These are phyloP conservation scores for Garcia nutans DNA, from an alignment of 345 rosid genomes.

Conservation along the genomic window DNA sequence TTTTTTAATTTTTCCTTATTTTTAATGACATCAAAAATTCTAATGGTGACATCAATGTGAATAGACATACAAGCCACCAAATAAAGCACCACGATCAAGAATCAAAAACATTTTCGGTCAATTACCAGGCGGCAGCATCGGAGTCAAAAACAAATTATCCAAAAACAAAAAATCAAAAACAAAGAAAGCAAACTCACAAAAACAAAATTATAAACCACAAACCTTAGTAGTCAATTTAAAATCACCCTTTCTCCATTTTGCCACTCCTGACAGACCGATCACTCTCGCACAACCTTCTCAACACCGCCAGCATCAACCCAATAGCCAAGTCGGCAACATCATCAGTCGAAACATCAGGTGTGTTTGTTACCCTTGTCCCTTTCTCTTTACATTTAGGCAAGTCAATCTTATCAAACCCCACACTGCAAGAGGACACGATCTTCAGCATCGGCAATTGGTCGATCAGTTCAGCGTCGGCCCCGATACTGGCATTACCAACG, in stretches of 20 bases:
- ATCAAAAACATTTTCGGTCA: too few species aligned
- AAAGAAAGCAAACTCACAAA: not conserved
- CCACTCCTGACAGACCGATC: slow-evolving; percentile 74
- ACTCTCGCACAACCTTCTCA: slow-evolving; percentile 61
- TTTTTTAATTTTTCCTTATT: too few species aligned
- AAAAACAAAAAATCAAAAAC: too few species aligned
- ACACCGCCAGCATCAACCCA: slow-evolving; percentile 67
- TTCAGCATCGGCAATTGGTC: slow-evolving; percentile 60
- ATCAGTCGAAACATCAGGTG: slow-evolving; percentile 85
- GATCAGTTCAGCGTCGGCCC: slow-evolving; percentile 73
- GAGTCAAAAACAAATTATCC: not conserved
- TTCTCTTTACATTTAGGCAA: slow-evolving; percentile 63
- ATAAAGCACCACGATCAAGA: not conserved
- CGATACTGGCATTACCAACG: slow-evolving; percentile 53
- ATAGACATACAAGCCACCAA: not conserved
- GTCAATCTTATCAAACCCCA: slow-evolving; percentile 84
- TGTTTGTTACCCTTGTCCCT: slow-evolving; percentile 73
- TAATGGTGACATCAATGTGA: not conserved
- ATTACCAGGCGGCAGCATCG: slow-evolving; percentile 3
- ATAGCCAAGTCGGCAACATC: slow-evolving; percentile 87
- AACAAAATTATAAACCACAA: slow-evolving; percentile 18
- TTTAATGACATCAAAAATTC: not conserved
- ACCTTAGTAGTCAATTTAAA: slow-evolving; percentile 73
- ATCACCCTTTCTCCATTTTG: slow-evolving; percentile 64
- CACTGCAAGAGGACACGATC: slow-evolving; percentile 73